These are phyloP conservation scores for Neurospora intermedia DNA, from an alignment of 495 filamentous ascomycete genomes.

Conservation along the genomic window DNA sequence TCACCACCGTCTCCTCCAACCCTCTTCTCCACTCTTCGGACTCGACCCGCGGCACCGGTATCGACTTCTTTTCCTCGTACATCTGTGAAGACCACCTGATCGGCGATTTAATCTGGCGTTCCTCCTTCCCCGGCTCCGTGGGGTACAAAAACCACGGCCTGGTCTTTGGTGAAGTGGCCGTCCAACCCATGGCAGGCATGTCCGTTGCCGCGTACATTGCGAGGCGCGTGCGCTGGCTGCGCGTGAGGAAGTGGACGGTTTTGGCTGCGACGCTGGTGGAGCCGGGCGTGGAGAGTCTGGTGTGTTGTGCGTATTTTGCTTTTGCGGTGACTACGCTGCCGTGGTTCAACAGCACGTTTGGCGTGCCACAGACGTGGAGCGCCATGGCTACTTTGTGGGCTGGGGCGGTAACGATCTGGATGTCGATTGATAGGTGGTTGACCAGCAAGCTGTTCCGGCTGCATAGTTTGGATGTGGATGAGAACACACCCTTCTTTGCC, in stretches of 20 bases:
- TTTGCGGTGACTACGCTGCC: conserved; percentile 69
- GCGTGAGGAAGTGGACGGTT: conserved; percentile 92
- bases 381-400: conserved; percentile 57
- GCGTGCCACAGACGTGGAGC: conserved; percentile 56
- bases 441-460: conserved; percentile 64
- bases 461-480: conserved; percentile 58
- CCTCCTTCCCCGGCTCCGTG: conserved; percentile 29
- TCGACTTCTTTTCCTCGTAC: conserved; percentile 88
- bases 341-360: conserved; percentile 42
- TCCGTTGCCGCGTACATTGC: conserved; percentile 69
- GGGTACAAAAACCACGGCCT: conserved; percentile 68
- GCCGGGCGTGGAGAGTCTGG: conserved; percentile 80
- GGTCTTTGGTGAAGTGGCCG: conserved; percentile 71
- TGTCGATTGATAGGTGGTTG: conserved; percentile 58
- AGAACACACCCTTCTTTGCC: conserved; percentile 63
- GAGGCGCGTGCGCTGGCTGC: conserved; percentile 79
- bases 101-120: conserved; percentile 80
- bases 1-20: conserved; percentile 50
- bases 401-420: conserved; percentile 58
- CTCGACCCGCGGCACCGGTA: conserved; percentile 46
- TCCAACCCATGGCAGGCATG: conserved; percentile 82
- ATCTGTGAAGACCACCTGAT: conserved; percentile 98
- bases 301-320: conserved; percentile 70
- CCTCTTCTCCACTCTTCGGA: conserved; percentile 34
- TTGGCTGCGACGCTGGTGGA: conserved; percentile 84